Base-by-base conservation (phyloP, 768 basidiomycete species). In the Trametes sanguinea region DNA sequence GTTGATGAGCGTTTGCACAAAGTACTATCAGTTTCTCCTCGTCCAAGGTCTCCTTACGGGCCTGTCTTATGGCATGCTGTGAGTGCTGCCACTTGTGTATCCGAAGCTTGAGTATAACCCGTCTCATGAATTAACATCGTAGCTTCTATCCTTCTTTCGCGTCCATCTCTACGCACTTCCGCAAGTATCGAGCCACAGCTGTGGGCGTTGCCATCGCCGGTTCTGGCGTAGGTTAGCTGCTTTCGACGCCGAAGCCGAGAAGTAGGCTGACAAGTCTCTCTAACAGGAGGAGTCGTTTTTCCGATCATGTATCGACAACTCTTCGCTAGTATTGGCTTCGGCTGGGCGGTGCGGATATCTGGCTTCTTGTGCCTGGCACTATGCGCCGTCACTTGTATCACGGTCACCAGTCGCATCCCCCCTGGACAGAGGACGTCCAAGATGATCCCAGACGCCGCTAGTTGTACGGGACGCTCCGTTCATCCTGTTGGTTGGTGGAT, bases 141-240 rank as follows among this genome's bases (percentile, higher is more conserved):
- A 90, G 88, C 43, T 90, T 89, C 71, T 89, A 89, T 65, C 89
- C 90, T 0, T 77, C 86, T 0, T 75, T 92, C 33, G 80, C 87
- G 3, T 84, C 85, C 54, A 78, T 90, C 9, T 82, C 87, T 0
- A 90, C 86, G 1, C 80, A 86, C 70, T 92, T 90, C 73, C 68
- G 70, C 51, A 80, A 80, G 63, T 85, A 86, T 63, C 82, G 89
- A 13, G 88, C 87, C 3, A 86, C 90, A 2, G 89, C 90, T 0
- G 76, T 89, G 40, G 91, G 91, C 2, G 75, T 93, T 57, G 61
- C 57, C 14, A 60, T 65, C 17, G 53, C 65, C 9, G 65, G 65
- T 3, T 62, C 65, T 10, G 60, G 60, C 22, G 43, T 61, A 22
- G 65, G 62, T 61, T 5, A 6, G 68, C 17, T 16, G 11, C 27